Evolutionary conservation across 257 asterid species (phyloP), one percentile per base, ranked within the genome.

Genomic region (Galeopsis tetrahit): DNA sequence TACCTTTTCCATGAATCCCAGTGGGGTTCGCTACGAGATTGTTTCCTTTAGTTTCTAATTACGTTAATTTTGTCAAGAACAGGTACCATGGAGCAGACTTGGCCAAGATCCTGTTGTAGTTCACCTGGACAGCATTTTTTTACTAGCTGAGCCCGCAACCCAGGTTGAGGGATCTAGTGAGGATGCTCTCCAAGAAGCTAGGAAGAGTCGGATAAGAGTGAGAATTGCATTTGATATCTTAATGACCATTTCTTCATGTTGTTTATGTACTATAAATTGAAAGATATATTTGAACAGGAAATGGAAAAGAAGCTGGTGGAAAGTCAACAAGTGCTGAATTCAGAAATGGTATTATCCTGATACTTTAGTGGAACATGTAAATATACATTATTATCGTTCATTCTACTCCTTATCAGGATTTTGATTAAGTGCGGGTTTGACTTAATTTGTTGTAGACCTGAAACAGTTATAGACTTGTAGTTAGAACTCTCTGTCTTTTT

Each of bases 21-120:
- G 42, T 49, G 56, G 67, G 51, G 59, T 69, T 61, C 15, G 42
- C 10, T 49, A 14, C 34, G 7, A 57, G 28, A 35, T 21, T 34
- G 35, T 13, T 69, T 36, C 71, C 44, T 70, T 71, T 78, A 34
- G 35, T 59, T 63, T 70, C 31, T 72, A 66, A 13, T 48, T 57
- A 40, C 73, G 77, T 75, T 39, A 72, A 63, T n/a, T 58, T 68
- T 36, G 62, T 36, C 52, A 53, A 77, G 66, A 66, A 72, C 85
- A 94, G 99, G 99, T 94, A 72, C 99, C 99, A n/a, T 94, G 99
- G 99, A 94, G 99, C 85, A 94, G 95, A 91, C 97, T 94, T 80
- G 99, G 99, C 74, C 98, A 94, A 69, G 99, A 91, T 73, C 98
- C 99, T 35, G 99, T 94, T 81, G 38, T 91, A 64, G 99, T 94